A percentile compares a stretch with the other conserved stretches of the same genome.
Conservation (phyloP, 139 green algal species). For the Micractinium sp. region DNA sequence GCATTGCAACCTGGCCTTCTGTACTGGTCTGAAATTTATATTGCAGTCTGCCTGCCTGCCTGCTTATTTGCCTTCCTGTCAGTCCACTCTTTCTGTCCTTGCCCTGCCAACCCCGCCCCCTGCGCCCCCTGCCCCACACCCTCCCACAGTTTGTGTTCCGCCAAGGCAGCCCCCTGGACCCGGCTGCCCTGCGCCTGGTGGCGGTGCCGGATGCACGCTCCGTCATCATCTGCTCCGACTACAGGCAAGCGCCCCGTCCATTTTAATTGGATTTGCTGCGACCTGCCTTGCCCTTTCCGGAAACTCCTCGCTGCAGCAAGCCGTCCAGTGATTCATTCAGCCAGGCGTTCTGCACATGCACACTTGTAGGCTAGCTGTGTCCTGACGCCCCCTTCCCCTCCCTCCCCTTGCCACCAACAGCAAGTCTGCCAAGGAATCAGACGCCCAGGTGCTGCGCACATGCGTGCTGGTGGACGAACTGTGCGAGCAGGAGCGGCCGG, state of each 20-base stretch:
- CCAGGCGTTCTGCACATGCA: neutral
- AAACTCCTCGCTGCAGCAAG: too few relatives aligned
- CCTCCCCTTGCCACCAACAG: neutral
- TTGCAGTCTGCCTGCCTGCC: too few relatives aligned
- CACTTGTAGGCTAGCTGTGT: neutral
- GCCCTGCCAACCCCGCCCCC: too few relatives aligned
- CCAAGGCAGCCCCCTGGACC: constrained; percentile 57
- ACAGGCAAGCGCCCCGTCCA: too few relatives aligned
- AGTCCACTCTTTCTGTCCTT: neutral
- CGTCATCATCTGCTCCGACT: constrained; percentile 35
- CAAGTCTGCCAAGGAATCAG: constrained; percentile 31
- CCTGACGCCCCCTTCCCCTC: too few relatives aligned
- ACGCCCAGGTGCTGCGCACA: constrained; percentile 50
- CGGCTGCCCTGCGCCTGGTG: constrained; percentile 31
- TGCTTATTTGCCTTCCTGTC: neutral
- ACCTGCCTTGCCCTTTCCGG: too few relatives aligned
- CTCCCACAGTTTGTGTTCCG: constrained; percentile 58
- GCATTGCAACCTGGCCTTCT: too few relatives aligned
- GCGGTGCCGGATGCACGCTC: constrained; percentile 8
- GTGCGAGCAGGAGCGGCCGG: neutral
- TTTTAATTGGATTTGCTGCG: too few relatives aligned
- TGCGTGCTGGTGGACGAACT: constrained; percentile 61
- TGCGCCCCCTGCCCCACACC: neutral
- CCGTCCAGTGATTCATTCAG: too few relatives aligned
- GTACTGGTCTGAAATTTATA: too few relatives aligned